phyloP scores from a whole-genome alignment of 1,139 yeast species.

The Yamadazyma diospyri region DNA sequence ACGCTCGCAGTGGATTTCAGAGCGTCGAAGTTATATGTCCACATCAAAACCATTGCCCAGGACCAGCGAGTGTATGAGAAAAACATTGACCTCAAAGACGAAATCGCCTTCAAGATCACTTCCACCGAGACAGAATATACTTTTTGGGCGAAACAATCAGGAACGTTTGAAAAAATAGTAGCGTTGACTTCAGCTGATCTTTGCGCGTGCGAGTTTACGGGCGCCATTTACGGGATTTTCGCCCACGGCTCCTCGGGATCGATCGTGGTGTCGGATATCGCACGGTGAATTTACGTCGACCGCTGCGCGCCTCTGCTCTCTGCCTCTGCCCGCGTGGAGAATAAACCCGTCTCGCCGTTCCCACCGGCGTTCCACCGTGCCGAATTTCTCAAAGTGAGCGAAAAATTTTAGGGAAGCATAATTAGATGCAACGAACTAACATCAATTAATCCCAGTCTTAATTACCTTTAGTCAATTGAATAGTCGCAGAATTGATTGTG shows the following conservation, averaged over 20 bases:
- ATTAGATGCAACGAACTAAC: conserved; percentile 2
- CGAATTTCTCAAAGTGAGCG: conserved; percentile 2
- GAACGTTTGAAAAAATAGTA: conserved; percentile 1
- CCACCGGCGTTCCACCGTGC: not conserved
- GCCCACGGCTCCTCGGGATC: conserved; percentile 2
- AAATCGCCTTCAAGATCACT: conserved; percentile 4
- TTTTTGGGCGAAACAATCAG: conserved; percentile 3
- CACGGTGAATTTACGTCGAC: too few species aligned
- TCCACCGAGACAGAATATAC: conserved; percentile 8
- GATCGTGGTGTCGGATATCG: conserved; percentile 5
- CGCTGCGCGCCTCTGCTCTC: too few species aligned
- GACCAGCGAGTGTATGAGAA: not conserved
- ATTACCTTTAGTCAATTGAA: not conserved
- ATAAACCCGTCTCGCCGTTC: not conserved
- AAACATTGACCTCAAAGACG: conserved; percentile 2
- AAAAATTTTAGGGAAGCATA: conserved; percentile 1
- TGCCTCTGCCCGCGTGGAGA: too few species aligned
- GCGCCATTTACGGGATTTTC: conserved; percentile 9
- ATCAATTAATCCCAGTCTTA: too few species aligned
- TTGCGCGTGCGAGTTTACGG: conserved; percentile 10
- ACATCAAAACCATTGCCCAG: conserved; percentile 3
- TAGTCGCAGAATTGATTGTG: too few species aligned
- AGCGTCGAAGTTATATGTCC: conserved; percentile 2
- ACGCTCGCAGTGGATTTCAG: conserved; percentile 7
- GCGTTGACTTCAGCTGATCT: conserved; percentile 4